Evolutionary conservation across 1,284 basidiomycete species (phyloP), one percentile per base, ranked within the genome.

Genomic region (Mycena sp.): DNA sequence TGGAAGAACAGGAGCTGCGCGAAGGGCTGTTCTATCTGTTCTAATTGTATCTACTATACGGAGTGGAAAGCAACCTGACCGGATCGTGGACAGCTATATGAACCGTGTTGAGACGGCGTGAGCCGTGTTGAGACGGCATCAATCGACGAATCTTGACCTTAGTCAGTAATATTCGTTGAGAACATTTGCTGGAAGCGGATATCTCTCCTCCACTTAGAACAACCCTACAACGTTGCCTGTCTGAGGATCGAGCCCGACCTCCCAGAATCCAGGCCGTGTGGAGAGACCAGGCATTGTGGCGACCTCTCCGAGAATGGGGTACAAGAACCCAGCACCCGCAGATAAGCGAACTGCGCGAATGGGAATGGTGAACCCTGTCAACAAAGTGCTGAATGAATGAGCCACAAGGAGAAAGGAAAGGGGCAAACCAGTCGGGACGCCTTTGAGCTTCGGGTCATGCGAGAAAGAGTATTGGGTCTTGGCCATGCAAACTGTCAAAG

Each of bases 391-490:
- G 46, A 32, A 43, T 26, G 60, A 62, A 45, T 28, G 23, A 50
- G 53, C 41, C 61, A 26, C 9, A 5, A 54, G 12, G 43, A 19
- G 32, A 21, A 28, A 23, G 44, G 14, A 23, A 25, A 9, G 28
- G n/a, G 19, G 62, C 72, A 61, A 60, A 79, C 81, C 92, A 50
- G 88, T 88, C 4, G 96, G 95, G 2, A 93, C 94, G 70, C 91
- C 91, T 83, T 98, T 98, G 69, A 93, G 83, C 71, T 90, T 90
- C n/a, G 95, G 92, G 75, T 98, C 92, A 75, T 96, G 95, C 25
- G 94, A 96, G 82, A 98, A 95, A 21, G 95, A 97, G 70, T 98
- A 93, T 71, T 97, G 96, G 4, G 98, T 99, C 86, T 99, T 99
- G 63, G 97, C 96, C 95, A 99, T 96, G 80, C 96, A 98, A 74